Evolutionary conservation across 2,329 filamentous ascomycete genomes (phyloP).

Genomic region (Diaporthe sp.): DNA sequence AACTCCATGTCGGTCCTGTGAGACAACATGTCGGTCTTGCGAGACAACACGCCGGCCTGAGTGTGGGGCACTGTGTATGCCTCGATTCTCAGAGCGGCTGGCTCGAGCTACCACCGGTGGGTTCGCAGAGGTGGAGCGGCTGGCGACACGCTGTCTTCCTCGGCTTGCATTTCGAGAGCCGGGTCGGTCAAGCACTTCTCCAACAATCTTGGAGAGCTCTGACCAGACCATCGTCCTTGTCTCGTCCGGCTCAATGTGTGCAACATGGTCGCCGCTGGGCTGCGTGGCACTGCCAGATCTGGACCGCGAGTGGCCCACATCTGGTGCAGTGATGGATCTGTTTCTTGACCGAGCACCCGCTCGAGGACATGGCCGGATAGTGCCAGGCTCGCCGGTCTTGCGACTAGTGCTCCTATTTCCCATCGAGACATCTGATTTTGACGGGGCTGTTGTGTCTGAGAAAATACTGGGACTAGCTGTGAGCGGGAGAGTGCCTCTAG

Average conservation of each 20-base stretch:
- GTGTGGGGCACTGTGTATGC: neutral
- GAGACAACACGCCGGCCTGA: neutral
- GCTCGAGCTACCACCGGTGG: neutral
- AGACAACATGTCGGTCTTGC: constrained; percentile 3
- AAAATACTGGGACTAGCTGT: too few relatives aligned
- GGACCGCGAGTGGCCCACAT: neutral
- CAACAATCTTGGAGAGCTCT: constrained; percentile 36
- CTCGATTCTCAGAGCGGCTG: neutral
- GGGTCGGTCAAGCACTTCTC: constrained; percentile 13
- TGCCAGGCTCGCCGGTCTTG: too few relatives aligned
- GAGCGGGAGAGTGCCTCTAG: too few relatives aligned
- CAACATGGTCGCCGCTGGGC: neutral
- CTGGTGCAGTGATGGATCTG: neutral
- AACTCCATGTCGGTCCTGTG: neutral
- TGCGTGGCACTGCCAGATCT: neutral
- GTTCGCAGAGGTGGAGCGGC: too few relatives aligned
- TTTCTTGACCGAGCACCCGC: too few relatives aligned
- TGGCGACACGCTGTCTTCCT: constrained; percentile 19
- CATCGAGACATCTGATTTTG: too few relatives aligned
- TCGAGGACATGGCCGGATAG: too few relatives aligned
- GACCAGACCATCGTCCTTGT: constrained; percentile 36
- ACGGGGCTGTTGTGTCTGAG: too few relatives aligned
- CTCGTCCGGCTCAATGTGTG: constrained; percentile 34
- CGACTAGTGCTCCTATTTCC: too few relatives aligned
- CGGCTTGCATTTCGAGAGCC: constrained; percentile 1